These are phyloP conservation scores for Thelonectria blattea DNA, from an alignment of 2,329 filamentous ascomycete species.

Conservation along the genomic window DNA sequence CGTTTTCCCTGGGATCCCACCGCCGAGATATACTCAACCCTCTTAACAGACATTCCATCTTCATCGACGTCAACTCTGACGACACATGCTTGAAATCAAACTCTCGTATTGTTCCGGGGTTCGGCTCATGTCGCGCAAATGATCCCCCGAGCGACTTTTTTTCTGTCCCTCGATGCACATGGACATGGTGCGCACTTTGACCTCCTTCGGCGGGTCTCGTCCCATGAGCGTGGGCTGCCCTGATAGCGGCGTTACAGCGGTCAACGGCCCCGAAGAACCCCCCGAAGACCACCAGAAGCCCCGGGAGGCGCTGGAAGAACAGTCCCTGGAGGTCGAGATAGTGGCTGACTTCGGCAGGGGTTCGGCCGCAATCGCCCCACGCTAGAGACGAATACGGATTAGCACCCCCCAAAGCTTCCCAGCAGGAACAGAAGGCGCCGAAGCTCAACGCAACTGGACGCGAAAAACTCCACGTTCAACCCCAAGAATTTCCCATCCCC, in stretches of 20 bases:
- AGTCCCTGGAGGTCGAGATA: conserved; percentile 8
- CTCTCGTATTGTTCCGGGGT: conserved; percentile 16
- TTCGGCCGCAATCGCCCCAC: conserved; percentile 16
- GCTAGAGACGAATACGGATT: conserved; percentile 32
- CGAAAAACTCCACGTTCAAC: conserved; percentile 48
- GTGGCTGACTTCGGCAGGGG: conserved; percentile 14
- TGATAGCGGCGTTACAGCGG: conserved; percentile 10
- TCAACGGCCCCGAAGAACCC: neutral
- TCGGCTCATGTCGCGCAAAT: conserved; percentile 25
- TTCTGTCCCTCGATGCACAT: conserved; percentile 9
- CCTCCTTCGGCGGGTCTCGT: conserved; percentile 11
- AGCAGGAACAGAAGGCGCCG: conserved; percentile 44
- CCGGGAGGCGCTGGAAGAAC: conserved; percentile 16
- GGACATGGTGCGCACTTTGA: conserved; percentile 5
- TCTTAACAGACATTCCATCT: conserved; percentile 2
- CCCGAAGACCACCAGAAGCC: neutral
- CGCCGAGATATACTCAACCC: neutral
- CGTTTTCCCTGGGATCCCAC: neutral
- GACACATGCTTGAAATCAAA: conserved; percentile 12
- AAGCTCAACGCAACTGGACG: conserved; percentile 47
- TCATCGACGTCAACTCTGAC: conserved; percentile 10
- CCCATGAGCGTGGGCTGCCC: conserved; percentile 5
- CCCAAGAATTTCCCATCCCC: conserved; percentile 48
- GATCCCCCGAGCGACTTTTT: conserved; percentile 25
- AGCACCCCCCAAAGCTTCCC: conserved; percentile 41